Base-by-base conservation (phyloP, 2,329 filamentous ascomycete species). In the Pseudopithomyces maydicus region DNA sequence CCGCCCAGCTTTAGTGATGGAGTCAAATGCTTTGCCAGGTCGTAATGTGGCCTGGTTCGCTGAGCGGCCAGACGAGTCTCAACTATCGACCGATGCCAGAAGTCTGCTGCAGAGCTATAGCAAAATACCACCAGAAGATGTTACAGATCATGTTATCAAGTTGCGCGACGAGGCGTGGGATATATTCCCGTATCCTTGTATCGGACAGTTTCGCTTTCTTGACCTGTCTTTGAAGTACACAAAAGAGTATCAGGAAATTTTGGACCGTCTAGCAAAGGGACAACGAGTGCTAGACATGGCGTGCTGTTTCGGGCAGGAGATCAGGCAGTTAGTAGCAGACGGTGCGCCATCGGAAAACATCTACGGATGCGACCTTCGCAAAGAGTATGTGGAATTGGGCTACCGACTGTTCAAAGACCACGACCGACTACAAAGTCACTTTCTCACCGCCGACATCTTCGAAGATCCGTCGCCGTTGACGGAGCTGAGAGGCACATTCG, bases 301-400 rank as follows among this genome's bases (percentile, higher is more conserved):
- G 8, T 81, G 79, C 67, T 80, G 78, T 60, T 76, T 81, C 53
- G 79, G 78, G 11, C 75, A 81, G 41, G 76, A 77, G 19, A 68
- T 81, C 48, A 73, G 79, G 1, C 71, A 77, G 49, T 68, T 81
- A 11, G 72, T 62, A 2, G 55, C 57, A 17, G 76, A 78, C 47
- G 78, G 78, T 5, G 77, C 69, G 2, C 78, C 78, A 2, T 58
- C 72, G 2, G 61, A 70, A 23, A 77, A 77, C 32, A 67, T 80
- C 0, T 71, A 68, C 45, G 79, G 78, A 22, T 68, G 69, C 14
- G 79, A 82, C 55, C 61, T 81, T 17, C 62, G 68, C 29, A 20
- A 61, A 1, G 64, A 67, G 11, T 84, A 86, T 61, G 77, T 86
- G 51, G 78, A 84, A 11, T 70, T 84, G n/a, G 85, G 85, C 26